Conservation (phyloP, 495 filamentous ascomycete species). For the Trichoderma erinaceum region DNA sequence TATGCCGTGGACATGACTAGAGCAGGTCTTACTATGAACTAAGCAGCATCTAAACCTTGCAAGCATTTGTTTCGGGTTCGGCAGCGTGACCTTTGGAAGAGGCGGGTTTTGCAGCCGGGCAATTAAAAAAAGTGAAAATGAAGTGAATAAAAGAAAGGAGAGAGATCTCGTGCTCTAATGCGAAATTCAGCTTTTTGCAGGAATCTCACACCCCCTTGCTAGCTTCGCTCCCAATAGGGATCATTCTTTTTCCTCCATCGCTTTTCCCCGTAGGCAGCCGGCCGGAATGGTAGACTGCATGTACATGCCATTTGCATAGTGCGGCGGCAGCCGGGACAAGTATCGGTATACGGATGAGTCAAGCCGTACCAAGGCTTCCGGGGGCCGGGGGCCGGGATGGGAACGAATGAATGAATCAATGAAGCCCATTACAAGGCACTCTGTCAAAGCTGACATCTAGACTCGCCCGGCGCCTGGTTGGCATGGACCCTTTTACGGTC, state of each 20-base stretch:
- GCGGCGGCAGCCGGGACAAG: neutral
- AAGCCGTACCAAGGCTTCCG: too few species aligned
- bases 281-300: too few species aligned
- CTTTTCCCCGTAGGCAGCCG: neutral
- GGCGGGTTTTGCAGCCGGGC: neutral
- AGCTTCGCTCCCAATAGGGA: neutral
- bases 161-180: slow-evolving; percentile 7
- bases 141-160: neutral
- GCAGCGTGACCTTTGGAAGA: too few species aligned
- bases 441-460: neutral
- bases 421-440: too few species aligned
- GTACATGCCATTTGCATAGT: too few species aligned
- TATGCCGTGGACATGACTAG: too few species aligned
- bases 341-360: neutral
- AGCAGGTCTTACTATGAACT: too few species aligned
- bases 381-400: too few species aligned
- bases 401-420: neutral
- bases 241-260: neutral
- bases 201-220: neutral
- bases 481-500: neutral
- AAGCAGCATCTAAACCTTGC: too few species aligned
- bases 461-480: neutral
- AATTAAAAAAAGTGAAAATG: neutral
- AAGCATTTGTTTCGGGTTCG: too few species aligned
- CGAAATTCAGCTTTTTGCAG: neutral